phyloP scores from a whole-genome alignment of 495 filamentous ascomycete species.

The Tuber calosporum region DNA sequence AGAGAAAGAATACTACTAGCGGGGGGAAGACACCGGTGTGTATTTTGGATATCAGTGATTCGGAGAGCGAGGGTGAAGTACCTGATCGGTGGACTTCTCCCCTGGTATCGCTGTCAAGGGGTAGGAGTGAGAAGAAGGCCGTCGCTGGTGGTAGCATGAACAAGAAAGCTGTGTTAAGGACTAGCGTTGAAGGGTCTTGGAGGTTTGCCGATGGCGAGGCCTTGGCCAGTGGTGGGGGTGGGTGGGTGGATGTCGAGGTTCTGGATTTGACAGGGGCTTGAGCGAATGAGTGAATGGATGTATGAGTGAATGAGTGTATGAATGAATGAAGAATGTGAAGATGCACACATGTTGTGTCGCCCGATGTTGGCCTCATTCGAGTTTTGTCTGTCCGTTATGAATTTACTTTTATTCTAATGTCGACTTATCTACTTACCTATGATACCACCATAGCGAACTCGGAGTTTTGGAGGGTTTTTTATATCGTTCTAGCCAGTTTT shows the following conservation, averaged over 20 bases:
- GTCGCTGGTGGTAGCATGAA: conserved; percentile 10
- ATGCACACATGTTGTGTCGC: not conserved
- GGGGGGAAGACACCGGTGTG: not conserved
- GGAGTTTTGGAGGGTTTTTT: not conserved
- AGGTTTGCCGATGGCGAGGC: conserved; percentile 16
- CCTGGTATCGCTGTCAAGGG: not conserved
- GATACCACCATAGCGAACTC: not conserved
- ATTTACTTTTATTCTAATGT: not conserved
- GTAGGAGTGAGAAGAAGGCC: not conserved
- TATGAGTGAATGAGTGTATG: too few species aligned
- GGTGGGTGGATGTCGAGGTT: conserved; percentile 32
- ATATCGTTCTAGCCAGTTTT: not conserved
- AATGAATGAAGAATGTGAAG: conserved; percentile 2
- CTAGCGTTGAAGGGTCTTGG: conserved; percentile 33
- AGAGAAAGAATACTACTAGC: not conserved
- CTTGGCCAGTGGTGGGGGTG: conserved; percentile 11
- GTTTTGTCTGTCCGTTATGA: not conserved
- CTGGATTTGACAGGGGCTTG: conserved; percentile 33
- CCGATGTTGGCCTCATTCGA: not conserved
- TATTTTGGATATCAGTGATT: not conserved
- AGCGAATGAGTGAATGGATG: conserved; percentile 17
- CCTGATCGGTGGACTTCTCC: not conserved
- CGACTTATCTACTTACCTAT: not conserved
- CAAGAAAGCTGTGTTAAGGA: conserved; percentile 27
- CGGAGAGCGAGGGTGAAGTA: not conserved